Conservation (phyloP, 768 basidiomycete species). For the Collybia nuda region DNA sequence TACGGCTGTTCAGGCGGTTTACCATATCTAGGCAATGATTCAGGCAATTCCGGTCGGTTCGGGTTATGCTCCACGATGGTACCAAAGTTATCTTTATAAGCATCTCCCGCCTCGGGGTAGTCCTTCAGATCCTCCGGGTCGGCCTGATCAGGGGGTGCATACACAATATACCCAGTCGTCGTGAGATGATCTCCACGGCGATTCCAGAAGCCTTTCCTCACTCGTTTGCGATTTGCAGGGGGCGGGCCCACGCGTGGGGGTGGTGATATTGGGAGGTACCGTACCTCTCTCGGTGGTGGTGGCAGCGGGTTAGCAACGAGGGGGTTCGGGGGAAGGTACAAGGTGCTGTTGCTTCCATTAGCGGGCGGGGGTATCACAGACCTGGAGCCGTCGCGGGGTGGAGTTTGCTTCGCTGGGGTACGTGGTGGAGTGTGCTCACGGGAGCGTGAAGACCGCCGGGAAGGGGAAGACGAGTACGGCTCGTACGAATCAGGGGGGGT, state of each 20-base stretch:
- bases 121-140: constrained; percentile 60
- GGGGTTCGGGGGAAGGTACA: not conserved
- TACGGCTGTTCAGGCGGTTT: constrained; percentile 56
- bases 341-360: not conserved
- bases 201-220: constrained; percentile 71
- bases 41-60: constrained; percentile 55
- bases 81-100: constrained; percentile 57
- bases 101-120: constrained; percentile 56
- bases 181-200: constrained; percentile 73
- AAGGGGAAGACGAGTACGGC: constrained; percentile 1
- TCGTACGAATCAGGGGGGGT: constrained; percentile 14
- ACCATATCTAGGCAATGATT: constrained; percentile 61
- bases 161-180: constrained; percentile 55
- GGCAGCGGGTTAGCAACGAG: constrained; percentile 7
- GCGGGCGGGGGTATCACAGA: too few relatives aligned
- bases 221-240: constrained; percentile 24
- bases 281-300: not conserved
- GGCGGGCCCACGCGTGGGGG: constrained; percentile 23
- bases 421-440: constrained; percentile 2
- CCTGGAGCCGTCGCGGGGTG: constrained; percentile 7
- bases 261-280: not conserved
- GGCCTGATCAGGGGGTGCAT: constrained; percentile 54
- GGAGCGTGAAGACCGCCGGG: constrained; percentile 17
- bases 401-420: constrained; percentile 4
- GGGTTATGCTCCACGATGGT: constrained; percentile 37